A percentile compares a stretch with the other conserved stretches of the same genome.
Evolutionary conservation across 2,329 filamentous ascomycete species (phyloP).

Genomic region (Diplodia intermedia): DNA sequence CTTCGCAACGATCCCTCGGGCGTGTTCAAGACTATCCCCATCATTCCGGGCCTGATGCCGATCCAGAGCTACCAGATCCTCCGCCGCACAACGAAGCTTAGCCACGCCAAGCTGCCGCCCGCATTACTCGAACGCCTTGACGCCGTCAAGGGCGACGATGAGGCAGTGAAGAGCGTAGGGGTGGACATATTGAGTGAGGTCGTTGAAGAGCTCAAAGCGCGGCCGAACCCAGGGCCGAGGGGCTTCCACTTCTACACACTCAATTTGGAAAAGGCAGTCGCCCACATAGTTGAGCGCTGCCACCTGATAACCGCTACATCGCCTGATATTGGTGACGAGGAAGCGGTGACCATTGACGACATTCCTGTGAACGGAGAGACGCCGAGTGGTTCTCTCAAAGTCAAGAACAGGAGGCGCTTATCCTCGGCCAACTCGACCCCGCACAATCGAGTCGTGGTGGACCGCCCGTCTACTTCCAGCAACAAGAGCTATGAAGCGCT

Average conservation of each 20-base stretch:
- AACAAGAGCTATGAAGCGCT: slow-evolving; percentile 67
- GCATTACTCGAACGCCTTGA: slow-evolving; percentile 74
- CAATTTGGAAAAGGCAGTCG: slow-evolving; percentile 94
- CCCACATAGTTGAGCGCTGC: slow-evolving; percentile 86
- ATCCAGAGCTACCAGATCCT: slow-evolving; percentile 98
- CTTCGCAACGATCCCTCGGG: slow-evolving; percentile 83
- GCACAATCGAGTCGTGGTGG: slow-evolving; percentile 85
- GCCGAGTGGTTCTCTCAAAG: slow-evolving; percentile 39
- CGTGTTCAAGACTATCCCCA: slow-evolving; percentile 82
- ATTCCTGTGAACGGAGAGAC: slow-evolving; percentile 43
- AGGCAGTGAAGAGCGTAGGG: slow-evolving; percentile 79
- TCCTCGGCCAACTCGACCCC: slow-evolving; percentile 85
- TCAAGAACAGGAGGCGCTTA: slow-evolving; percentile 62
- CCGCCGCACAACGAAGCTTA: slow-evolving; percentile 90
- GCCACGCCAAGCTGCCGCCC: slow-evolving; percentile 81
- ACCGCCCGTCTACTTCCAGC: slow-evolving; percentile 63
- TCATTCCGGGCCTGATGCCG: slow-evolving; percentile 95
- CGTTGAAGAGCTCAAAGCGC: slow-evolving; percentile 74
- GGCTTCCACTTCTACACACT: slow-evolving; percentile 98
- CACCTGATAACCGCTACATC: slow-evolving; percentile 72
- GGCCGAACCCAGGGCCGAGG: slow-evolving; percentile 49
- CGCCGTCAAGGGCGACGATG: slow-evolving; percentile 77
- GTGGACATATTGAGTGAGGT: slow-evolving; percentile 86
- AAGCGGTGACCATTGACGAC: slow-evolving; percentile 58
- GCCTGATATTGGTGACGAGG: slow-evolving; percentile 51